These are phyloP conservation scores for Annulohypoxylon nitens DNA, from an alignment of 495 filamentous ascomycete genomes.

Conservation along the genomic window DNA sequence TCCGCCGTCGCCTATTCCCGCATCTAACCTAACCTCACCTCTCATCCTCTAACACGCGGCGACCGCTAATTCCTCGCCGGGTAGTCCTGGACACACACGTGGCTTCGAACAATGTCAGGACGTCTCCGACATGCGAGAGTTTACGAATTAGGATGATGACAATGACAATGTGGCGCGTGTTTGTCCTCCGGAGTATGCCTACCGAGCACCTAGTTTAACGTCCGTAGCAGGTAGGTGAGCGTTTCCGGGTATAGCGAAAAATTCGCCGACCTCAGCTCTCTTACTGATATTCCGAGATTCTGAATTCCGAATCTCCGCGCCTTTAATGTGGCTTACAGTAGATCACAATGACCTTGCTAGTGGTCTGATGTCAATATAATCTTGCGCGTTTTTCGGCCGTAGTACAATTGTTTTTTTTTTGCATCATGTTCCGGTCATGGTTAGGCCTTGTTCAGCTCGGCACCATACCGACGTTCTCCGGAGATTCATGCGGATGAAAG, in stretches of 20 bases:
- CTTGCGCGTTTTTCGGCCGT: conserved; percentile 10
- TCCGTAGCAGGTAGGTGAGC: neutral
- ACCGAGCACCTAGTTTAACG: neutral
- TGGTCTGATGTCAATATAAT: conserved; percentile 12
- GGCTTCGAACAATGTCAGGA: conserved; percentile 3
- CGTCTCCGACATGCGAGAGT: neutral
- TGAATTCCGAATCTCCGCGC: neutral
- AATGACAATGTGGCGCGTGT: neutral
- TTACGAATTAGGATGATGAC: neutral
- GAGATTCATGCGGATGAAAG: neutral
- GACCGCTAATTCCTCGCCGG: neutral
- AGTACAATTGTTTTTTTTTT: neutral
- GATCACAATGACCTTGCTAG: neutral
- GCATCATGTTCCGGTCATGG: conserved; percentile 1
- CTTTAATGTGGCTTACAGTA: conserved; percentile 15
- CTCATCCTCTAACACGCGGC: neutral
- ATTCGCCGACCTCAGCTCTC: conserved; percentile 11
- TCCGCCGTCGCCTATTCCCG: conserved; percentile 12
- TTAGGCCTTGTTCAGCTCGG: conserved; percentile 21
- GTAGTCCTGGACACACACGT: neutral
- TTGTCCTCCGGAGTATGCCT: neutral
- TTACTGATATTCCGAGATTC: neutral
- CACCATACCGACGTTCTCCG: neutral
- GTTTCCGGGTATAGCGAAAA: neutral
- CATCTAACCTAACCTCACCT: neutral